Evolutionary conservation across 805 yeast genomes (phyloP).

Genomic region (Yarrowia bubula): DNA sequence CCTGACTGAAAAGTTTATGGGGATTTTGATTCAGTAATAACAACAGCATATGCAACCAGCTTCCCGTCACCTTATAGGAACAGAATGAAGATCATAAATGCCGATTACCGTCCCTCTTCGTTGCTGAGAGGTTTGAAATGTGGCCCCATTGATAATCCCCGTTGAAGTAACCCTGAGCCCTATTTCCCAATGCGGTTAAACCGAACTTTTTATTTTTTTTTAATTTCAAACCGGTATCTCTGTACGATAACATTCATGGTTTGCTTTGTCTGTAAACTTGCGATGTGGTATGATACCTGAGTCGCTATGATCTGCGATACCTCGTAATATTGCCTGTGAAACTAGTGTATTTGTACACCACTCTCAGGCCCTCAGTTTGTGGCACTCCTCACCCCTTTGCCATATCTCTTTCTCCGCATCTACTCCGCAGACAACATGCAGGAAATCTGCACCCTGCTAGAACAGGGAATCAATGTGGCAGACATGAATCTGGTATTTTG

Average conservation of each 20-base stretch:
- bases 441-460: background rate
- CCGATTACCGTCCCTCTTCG: background rate
- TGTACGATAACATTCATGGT: too few relatives aligned
- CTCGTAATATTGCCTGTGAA: too few relatives aligned
- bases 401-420: background rate
- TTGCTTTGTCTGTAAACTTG: too few relatives aligned
- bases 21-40: too few relatives aligned
- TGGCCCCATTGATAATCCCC: background rate
- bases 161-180: background rate
- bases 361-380: background rate
- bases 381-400: background rate
- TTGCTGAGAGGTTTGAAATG: background rate
- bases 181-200: background rate
- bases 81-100: background rate
- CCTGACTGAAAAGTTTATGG: too few relatives aligned
- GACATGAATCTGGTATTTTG: background rate
- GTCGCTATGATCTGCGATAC: too few relatives aligned
- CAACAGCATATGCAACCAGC: too few relatives aligned
- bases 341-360: too few relatives aligned
- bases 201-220: background rate
- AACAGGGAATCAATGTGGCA: conserved; percentile 16
- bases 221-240: too few relatives aligned
- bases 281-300: too few relatives aligned
- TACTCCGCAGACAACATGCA: conserved; percentile 11
- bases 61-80: too few relatives aligned